Evolutionary conservation across 768 basidiomycete species (phyloP).

Genomic region (Tulasnella sp.): DNA sequence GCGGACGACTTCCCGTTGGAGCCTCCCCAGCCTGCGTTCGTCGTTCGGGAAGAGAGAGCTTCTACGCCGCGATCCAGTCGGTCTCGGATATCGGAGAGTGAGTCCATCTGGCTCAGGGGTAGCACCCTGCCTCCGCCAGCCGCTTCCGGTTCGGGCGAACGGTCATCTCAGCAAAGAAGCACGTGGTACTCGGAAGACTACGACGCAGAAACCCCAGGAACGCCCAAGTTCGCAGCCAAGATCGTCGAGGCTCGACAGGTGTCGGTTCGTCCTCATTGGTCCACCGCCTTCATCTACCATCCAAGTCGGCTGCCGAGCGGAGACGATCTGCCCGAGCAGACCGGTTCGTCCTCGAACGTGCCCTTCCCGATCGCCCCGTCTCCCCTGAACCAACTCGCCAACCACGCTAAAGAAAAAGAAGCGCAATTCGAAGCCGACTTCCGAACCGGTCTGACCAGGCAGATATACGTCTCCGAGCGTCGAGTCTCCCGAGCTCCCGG

Average conservation of each 20-base stretch:
- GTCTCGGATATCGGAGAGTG: not conserved
- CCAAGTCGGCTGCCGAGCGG: not conserved
- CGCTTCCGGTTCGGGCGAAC: not conserved
- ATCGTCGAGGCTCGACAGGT: not conserved
- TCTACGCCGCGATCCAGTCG: not conserved
- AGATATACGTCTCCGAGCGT: not conserved
- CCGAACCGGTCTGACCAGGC: not conserved
- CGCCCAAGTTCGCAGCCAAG: not conserved
- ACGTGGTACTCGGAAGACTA: not conserved
- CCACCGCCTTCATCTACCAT: not conserved
- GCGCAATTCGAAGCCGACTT: not conserved
- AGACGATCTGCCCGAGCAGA: not conserved
- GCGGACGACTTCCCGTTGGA: not conserved
- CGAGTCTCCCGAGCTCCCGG: not conserved
- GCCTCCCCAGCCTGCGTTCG: not conserved
- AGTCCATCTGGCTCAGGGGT: not conserved
- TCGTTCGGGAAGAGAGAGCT: not conserved
- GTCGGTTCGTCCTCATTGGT: not conserved
- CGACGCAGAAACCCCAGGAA: not conserved
- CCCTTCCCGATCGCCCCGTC: not conserved
- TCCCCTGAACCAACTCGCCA: not conserved
- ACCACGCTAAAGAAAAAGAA: not conserved
- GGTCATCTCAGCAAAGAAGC: not conserved
- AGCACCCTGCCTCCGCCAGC: not conserved
- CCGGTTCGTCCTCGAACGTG: not conserved